These are phyloP conservation scores for Chrysoporthe cubensis DNA, from an alignment of 2,329 filamentous ascomycete species.

Conservation along the genomic window DNA sequence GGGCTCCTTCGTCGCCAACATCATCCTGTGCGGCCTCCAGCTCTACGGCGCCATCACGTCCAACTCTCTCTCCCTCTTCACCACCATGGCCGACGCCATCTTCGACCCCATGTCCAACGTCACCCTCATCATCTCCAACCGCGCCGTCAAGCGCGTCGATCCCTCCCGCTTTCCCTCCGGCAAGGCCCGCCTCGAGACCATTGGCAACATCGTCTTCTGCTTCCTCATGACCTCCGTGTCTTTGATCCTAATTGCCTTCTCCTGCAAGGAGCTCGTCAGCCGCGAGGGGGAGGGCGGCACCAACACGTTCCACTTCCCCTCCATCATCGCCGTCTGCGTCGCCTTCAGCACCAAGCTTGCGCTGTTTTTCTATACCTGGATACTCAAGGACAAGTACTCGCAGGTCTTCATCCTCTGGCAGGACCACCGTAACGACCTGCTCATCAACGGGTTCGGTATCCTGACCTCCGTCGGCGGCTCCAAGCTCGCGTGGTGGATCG, in stretches of 20 bases:
- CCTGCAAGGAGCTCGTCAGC: constrained; percentile 68
- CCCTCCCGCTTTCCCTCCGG: constrained; percentile 85
- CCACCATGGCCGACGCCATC: constrained; percentile 93
- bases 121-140: constrained; percentile 82
- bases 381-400: constrained; percentile 85
- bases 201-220: constrained; percentile 95
- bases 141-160: constrained; percentile 87
- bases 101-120: constrained; percentile 93
- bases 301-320: constrained; percentile 76
- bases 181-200: constrained; percentile 91
- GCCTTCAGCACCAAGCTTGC: constrained; percentile 84
- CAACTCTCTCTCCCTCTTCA: constrained; percentile 92
- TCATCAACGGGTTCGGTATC: constrained; percentile 94
- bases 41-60: constrained; percentile 87
- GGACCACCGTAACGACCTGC: constrained; percentile 95
- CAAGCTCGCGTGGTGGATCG: constrained; percentile 92
- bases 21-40: constrained; percentile 78
- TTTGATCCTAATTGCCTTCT: constrained; percentile 89
- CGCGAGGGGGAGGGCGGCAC: constrained; percentile 52
- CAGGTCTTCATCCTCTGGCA: constrained; percentile 94
- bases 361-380: constrained; percentile 92
- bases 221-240: constrained; percentile 95
- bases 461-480: constrained; percentile 88
- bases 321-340: constrained; percentile 80
- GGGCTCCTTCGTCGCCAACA: constrained; percentile 77